Conservation (phyloP, 179 eudicot genomes). For the Beta macrorhiza region DNA sequence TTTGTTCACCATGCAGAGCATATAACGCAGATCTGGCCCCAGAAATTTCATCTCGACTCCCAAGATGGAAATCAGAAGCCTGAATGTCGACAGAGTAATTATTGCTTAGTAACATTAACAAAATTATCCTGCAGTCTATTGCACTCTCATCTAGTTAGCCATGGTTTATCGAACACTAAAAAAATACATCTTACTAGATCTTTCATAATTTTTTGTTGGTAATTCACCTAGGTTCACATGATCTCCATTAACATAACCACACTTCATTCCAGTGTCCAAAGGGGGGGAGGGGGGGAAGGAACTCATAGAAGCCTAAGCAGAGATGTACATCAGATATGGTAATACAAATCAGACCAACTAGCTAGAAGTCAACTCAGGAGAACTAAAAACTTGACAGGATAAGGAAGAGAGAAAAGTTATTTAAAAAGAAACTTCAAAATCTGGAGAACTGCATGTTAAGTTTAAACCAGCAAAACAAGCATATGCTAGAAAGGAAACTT, state of each 20-base stretch:
- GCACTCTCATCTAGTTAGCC: neutral
- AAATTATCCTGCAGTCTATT: neutral
- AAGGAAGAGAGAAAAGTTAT: neutral
- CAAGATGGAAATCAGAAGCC: conserved; percentile 50
- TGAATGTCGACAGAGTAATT: conserved; percentile 28
- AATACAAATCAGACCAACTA: neutral
- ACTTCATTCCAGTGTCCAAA: neutral
- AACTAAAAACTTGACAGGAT: neutral
- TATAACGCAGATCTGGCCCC: conserved; percentile 50
- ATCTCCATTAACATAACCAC: conserved; percentile 4
- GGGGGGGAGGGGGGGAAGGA: neutral
- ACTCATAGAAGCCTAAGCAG: neutral
- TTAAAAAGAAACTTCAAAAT: neutral
- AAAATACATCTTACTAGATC: neutral
- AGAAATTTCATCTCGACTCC: conserved; percentile 55
- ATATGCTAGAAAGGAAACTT: neutral
- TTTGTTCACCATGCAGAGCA: conserved; percentile 54
- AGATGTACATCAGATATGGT: neutral
- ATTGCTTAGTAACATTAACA: neutral
- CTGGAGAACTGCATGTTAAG: neutral
- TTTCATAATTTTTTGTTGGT: neutral
- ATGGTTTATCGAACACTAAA: conserved; percentile 15
- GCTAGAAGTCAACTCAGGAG: neutral
- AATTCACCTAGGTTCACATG: neutral
- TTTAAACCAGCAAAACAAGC: neutral